A percentile compares a stretch with the other conserved stretches of the same genome.
These are phyloP conservation scores for Fusarium pilosicola DNA, from an alignment of 2,329 filamentous ascomycete species.

Conservation along the genomic window DNA sequence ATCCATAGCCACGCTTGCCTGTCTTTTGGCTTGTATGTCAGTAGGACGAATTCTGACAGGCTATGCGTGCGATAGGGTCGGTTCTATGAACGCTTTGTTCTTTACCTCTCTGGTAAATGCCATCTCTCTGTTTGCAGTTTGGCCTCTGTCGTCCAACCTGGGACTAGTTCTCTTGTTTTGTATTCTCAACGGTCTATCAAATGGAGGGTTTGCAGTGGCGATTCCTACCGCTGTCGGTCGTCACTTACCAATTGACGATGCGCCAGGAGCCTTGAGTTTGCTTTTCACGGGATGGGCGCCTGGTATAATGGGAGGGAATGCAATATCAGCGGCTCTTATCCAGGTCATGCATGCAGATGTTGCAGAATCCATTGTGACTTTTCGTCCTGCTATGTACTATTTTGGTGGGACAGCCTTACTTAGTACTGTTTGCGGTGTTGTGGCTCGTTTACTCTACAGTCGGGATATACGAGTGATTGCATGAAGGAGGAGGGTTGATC, in stretches of 20 bases:
- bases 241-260: neutral
- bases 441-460: neutral
- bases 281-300: neutral
- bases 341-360: neutral
- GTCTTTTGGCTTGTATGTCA: neutral
- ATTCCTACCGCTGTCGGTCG: neutral
- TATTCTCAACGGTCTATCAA: neutral
- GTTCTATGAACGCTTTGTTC: neutral
- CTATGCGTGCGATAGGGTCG: neutral
- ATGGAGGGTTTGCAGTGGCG: neutral
- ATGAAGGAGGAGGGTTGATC: fast-evolving
- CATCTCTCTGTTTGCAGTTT: neutral
- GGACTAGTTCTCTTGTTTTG: neutral
- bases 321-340: neutral
- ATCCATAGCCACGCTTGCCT: neutral
- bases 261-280: neutral
- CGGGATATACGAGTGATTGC: neutral
- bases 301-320: neutral
- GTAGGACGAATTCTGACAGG: neutral
- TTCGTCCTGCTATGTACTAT: neutral
- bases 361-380: neutral
- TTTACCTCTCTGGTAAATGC: neutral
- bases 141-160: neutral
- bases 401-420: neutral
- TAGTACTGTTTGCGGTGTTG: neutral